Evolutionary conservation across 176 grass and related monocot genomes (phyloP).

Genomic region (Carex littledalei): DNA sequence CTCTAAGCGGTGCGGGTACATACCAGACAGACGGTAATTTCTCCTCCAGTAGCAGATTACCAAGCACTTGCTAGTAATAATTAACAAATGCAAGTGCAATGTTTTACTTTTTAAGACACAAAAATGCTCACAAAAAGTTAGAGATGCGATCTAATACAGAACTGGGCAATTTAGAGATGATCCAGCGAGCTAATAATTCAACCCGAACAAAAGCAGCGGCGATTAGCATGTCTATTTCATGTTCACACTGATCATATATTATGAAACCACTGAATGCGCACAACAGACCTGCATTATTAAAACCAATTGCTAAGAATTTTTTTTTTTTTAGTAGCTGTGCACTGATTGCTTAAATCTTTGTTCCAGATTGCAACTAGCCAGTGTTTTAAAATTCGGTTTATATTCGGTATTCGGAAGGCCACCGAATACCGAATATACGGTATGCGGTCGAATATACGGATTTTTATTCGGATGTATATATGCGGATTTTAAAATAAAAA

Average conservation of each 20-base stretch:
- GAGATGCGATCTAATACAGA: slow-evolving; percentile 34
- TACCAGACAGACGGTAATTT: not conserved
- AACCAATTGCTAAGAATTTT: not conserved
- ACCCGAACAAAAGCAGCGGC: slow-evolving; percentile 35
- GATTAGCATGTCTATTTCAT: slow-evolving; percentile 61
- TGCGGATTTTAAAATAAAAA: too few relatives aligned
- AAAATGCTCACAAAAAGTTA: slow-evolving; percentile 6
- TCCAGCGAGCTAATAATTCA: slow-evolving; percentile 24
- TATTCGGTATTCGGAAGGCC: too few relatives aligned
- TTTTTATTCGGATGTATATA: too few relatives aligned
- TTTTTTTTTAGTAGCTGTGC: not conserved
- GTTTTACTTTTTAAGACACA: not conserved
- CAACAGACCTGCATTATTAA: slow-evolving; percentile 48
- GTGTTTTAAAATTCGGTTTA: too few relatives aligned
- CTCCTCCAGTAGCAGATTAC: not conserved
- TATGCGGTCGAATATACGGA: too few relatives aligned
- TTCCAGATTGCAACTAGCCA: not conserved
- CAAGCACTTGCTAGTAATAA: not conserved
- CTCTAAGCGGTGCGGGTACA: not conserved
- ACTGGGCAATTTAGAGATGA: slow-evolving; percentile 31
- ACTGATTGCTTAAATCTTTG: not conserved
- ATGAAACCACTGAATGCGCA: slow-evolving; percentile 79
- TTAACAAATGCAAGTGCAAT: not conserved
- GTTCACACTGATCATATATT: slow-evolving; percentile 89
- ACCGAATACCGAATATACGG: too few relatives aligned